Base-by-base conservation (phyloP, 768 basidiomycete species). In the Tylopilus subfusipes region DNA sequence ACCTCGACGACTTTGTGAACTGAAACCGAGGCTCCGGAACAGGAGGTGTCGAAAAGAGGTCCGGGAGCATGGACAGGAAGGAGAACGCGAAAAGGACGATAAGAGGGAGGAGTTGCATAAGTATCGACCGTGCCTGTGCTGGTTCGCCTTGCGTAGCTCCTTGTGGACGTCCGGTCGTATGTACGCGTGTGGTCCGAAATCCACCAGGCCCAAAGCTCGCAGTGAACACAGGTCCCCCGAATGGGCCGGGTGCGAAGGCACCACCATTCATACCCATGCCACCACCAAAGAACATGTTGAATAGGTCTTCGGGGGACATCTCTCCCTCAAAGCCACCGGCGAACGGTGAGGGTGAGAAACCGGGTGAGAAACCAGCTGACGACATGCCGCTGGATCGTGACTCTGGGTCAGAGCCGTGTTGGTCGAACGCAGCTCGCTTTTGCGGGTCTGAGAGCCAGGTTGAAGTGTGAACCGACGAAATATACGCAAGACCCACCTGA, bases 281-380 rank as follows among this genome's bases (percentile, higher is more conserved):
- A 19, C 78, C 82, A 22, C 93, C 93, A 69, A 98, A 98, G 82
- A 98, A 97, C 90, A 96, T 94, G 67, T 98, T 96, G 76, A 98
- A 98, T 52, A 98, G 68, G 54, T 98, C 96, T 72, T 98, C 96
- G 6, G 96, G 94, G 53, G 89, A 94, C 61, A 98, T 76, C 72
- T 98, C 95, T 51, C 83, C 84, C 13, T 90, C 88, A 63, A 87
- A 90, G 2, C 79, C 73, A 33, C 74, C 72, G 13, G 75, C 76
- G 54, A 85, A 88, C 14, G 77, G 72, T 43, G 69, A 74, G 25
- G 77, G 68, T 8, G 79, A 66, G 38, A 75, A 69, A 5, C 75
- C 67, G 25, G 77, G 68, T 8, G 79, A 66, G 38, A 75, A 69
- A 5, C 75, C 68, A 27, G 83, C 79, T 27, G 84, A 82, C 33